phyloP scores from a whole-genome alignment of 805 yeast genomes.

The Suhomyces sp. region DNA sequence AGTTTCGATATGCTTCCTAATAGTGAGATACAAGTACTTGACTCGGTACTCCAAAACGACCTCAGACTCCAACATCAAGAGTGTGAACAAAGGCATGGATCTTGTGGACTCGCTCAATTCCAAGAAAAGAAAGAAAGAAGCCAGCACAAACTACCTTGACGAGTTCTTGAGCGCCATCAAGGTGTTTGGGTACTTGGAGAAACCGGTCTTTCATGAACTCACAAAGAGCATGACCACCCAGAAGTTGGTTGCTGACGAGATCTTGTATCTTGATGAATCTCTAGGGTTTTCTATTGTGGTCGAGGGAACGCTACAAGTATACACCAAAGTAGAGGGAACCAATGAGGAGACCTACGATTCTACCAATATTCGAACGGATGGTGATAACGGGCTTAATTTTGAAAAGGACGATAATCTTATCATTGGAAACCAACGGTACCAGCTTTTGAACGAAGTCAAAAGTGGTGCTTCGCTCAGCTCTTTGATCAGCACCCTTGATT shows the following conservation, averaged over 20 bases:
- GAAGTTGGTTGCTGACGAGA: conserved; percentile 72
- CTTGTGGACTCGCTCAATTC: conserved; percentile 38
- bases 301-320: conserved; percentile 84
- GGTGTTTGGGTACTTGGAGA: conserved; percentile 89
- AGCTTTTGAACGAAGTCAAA: conserved; percentile 73
- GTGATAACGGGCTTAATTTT: conserved; percentile 19
- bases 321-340: conserved; percentile 43
- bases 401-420: conserved; percentile 41
- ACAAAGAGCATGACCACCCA: conserved; percentile 91
- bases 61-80: conserved; percentile 33
- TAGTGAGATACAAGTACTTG: conserved; percentile 60
- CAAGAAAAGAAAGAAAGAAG: conserved; percentile 17
- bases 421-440: conserved; percentile 62
- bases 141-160: conserved; percentile 70
- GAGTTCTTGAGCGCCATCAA: conserved; percentile 89
- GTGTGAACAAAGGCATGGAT: conserved; percentile 39
- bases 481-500: conserved; percentile 69
- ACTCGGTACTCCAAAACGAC: conserved; percentile 54
- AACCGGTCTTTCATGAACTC: conserved; percentile 86
- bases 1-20: conserved; percentile 37
- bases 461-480: conserved; percentile 85
- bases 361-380: no score
- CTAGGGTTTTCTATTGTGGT: conserved; percentile 90
- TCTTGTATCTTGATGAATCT: conserved; percentile 66
- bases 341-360: not conserved